Base-by-base conservation (phyloP, 2,329 filamentous ascomycete species). In the Pyricularia pennisetigena region DNA sequence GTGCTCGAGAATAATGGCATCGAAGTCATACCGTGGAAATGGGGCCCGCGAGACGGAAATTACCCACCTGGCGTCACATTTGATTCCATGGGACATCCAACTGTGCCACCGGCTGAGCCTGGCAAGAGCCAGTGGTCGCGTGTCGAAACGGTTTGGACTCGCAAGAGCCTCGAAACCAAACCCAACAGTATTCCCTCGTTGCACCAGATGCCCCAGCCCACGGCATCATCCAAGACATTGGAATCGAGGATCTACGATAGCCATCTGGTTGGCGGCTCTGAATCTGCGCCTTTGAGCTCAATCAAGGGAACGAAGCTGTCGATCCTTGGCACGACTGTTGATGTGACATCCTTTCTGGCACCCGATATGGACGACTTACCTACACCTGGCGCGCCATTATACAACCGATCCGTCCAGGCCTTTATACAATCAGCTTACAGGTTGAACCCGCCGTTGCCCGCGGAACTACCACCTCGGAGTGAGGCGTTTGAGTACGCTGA, bases 251-350 rank as follows among this genome's bases (percentile, higher is more conserved):
- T 86, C 74, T 90, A 90, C 71, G 41, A 49, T 2, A 16, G 16
- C 16, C 7, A n/a, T 8, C 81, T 92, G 4, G 90, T 90, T 54
- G 87, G 87, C 23, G 85, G 84, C 2, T 82, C 84, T 7, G 86
- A 89, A 68, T 87, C 85, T 72, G 85, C 86, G 9, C 86, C 87
- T 66, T 78, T 93, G 54, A 92, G 88, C 77, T 88, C 90, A 8
- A 90, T 94, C 74, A 89, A 89, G 73, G 91, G 91, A 64, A 93
- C 90, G 0, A 87, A 86, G 9, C 80, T 95, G n/a, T 89, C 90
- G 0, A 86, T 96, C 67, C 86, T 95, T 61, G 92, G 92, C 41
- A 90, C 90, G 72, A 89, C 91, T 64, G 90, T 95, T 73, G 90
- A 96, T 76, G 85, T 94, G 61, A 88, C 90, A 14, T 87, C 89